phyloP scores from a whole-genome alignment of 1,284 basidiomycete genomes.

The Rhodofomes roseus region DNA sequence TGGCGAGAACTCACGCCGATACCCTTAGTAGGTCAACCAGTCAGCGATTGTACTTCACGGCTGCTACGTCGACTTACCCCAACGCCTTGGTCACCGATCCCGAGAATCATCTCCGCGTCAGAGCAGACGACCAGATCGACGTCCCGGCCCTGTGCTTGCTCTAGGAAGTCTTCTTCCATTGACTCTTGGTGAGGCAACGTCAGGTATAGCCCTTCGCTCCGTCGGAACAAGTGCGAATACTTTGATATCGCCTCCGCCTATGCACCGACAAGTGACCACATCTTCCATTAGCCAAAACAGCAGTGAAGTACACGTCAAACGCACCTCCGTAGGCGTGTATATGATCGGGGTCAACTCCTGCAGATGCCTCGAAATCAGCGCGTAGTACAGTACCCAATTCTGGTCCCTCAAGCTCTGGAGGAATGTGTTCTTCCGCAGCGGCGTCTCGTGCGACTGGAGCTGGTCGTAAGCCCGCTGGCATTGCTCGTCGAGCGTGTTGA shows the following conservation, averaged over 20 bases:
- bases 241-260: slow-evolving; percentile 76
- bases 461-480: slow-evolving; percentile 70
- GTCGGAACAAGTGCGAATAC: slow-evolving; percentile 78
- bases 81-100: slow-evolving; percentile 77
- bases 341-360: slow-evolving; percentile 75
- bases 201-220: slow-evolving; percentile 64
- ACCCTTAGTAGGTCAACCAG: slow-evolving; percentile 40
- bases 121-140: slow-evolving; percentile 78
- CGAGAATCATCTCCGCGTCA: slow-evolving; percentile 81
- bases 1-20: slow-evolving; percentile 46
- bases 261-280: too few species aligned
- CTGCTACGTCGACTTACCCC: slow-evolving; percentile 43
- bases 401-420: slow-evolving; percentile 69
- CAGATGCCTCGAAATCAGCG: slow-evolving; percentile 57
- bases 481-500: slow-evolving; percentile 77
- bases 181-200: slow-evolving; percentile 52
- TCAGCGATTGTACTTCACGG: slow-evolving; percentile 33
- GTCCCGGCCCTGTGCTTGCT: slow-evolving; percentile 55
- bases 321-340: slow-evolving; percentile 67
- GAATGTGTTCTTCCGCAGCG: slow-evolving; percentile 69
- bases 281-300: too few species aligned
- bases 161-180: slow-evolving; percentile 76
- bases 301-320: too few species aligned
- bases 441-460: slow-evolving; percentile 41
- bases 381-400: slow-evolving; percentile 76